Percentiles rank a stretch among this genome's conserved stretches.
Evolutionary conservation across 495 filamentous ascomycete genomes (phyloP).

Genomic region (Penicillium mononematosum): DNA sequence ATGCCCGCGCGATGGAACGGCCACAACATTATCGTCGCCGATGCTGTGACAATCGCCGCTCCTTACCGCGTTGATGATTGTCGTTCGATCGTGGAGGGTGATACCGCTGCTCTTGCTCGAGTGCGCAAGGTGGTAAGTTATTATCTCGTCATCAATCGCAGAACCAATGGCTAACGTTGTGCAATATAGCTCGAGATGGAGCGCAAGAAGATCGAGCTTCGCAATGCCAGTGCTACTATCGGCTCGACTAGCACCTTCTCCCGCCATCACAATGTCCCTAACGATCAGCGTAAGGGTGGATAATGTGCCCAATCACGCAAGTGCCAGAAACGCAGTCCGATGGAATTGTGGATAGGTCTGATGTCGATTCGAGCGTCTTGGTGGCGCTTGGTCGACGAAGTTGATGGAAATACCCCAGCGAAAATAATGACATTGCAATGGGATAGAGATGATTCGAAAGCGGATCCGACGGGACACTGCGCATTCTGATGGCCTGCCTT

Average conservation of each 20-base stretch:
- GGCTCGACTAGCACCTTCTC: constrained; percentile 38
- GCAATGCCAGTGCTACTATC: constrained; percentile 45
- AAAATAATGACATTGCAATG: constrained; percentile 8
- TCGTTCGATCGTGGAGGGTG: constrained; percentile 47
- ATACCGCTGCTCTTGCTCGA: constrained; percentile 51
- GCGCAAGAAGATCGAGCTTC: constrained; percentile 50
- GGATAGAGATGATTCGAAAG: constrained; percentile 5
- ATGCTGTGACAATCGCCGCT: constrained; percentile 59
- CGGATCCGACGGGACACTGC: constrained; percentile 1
- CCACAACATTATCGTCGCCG: constrained; percentile 61
- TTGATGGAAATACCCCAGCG: constrained; percentile 24
- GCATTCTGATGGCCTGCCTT: not conserved
- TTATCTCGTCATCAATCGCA: not conserved
- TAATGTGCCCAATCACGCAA: constrained; percentile 11
- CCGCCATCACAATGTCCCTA: constrained; percentile 19
- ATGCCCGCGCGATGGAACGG: constrained; percentile 66
- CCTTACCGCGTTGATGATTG: constrained; percentile 64
- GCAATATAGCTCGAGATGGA: constrained; percentile 47
- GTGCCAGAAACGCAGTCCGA: not conserved
- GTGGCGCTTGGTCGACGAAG: constrained; percentile 8
- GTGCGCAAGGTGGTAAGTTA: constrained; percentile 65
- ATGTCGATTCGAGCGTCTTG: constrained; percentile 6
- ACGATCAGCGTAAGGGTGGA: constrained; percentile 33
- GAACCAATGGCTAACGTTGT: not conserved
- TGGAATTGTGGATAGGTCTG: constrained; percentile 1